Evolutionary conservation across 2,329 filamentous ascomycete genomes (phyloP).

Genomic region (Penicillium paneum): DNA sequence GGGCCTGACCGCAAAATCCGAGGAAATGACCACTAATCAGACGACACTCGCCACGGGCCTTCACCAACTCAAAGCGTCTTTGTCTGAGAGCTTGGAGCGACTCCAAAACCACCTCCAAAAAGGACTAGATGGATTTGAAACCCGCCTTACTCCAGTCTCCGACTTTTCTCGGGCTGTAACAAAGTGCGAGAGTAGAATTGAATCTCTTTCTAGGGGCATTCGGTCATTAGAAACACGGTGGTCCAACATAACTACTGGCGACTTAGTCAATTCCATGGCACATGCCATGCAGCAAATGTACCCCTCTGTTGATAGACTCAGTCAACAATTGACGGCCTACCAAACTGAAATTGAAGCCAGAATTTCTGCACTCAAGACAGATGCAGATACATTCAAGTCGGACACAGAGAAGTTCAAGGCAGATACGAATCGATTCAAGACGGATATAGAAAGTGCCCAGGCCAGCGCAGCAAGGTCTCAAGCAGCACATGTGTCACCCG

Average conservation of each 20-base stretch:
- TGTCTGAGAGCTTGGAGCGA: neutral
- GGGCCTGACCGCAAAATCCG: neutral
- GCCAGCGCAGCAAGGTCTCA: neutral
- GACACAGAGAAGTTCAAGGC: neutral
- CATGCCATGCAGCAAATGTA: slow-evolving; percentile 36
- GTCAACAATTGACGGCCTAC: neutral
- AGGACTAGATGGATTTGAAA: neutral
- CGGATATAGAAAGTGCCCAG: neutral
- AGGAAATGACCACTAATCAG: neutral
- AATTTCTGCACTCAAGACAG: slow-evolving; percentile 1
- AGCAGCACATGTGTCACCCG: neutral
- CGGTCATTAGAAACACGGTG: slow-evolving; percentile 49
- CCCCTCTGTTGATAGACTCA: slow-evolving; percentile 20
- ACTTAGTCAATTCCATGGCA: slow-evolving; percentile 36
- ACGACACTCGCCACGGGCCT: neutral
- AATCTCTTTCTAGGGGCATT: slow-evolving; percentile 24
- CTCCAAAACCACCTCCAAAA: neutral
- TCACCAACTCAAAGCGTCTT: neutral
- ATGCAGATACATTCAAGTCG: neutral
- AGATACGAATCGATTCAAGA: neutral
- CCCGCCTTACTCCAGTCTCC: neutral
- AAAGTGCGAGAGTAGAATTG: slow-evolving; percentile 5
- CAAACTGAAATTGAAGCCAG: neutral
- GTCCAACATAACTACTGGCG: slow-evolving; percentile 47
- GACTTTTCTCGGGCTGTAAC: neutral